Percentiles rank a stretch among this genome's conserved stretches.
Conservation (phyloP, 352 stramenopile species). For the Blastocystis sp. region DNA sequence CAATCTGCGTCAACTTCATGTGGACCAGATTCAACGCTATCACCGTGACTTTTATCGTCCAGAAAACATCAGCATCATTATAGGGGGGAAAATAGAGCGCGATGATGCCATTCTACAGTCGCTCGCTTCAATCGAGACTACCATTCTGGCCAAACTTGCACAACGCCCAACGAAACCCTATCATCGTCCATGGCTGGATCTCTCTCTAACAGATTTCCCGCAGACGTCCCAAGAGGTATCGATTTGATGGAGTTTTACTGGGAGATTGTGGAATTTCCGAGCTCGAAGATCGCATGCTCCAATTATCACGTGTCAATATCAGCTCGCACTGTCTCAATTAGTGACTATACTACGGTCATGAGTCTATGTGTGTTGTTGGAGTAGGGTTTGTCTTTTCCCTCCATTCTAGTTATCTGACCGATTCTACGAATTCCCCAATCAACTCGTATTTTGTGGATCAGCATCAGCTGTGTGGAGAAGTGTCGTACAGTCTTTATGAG, state of each 20-base stretch:
- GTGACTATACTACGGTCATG: not conserved
- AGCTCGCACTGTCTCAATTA: not conserved
- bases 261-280: not conserved
- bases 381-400: not conserved
- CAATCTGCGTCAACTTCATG: slow-evolving; percentile 64
- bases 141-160: not conserved
- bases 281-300: not conserved
- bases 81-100: slow-evolving; percentile 47
- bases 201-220: not conserved
- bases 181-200: not conserved
- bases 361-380: not conserved
- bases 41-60: slow-evolving; percentile 68
- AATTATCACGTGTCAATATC: slow-evolving; percentile 1
- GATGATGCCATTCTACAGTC: not conserved
- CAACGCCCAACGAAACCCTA: not conserved
- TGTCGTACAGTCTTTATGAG: slow-evolving; percentile 8
- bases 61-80: slow-evolving; percentile 66
- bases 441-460: not conserved
- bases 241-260: not conserved
- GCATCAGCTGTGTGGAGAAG: not conserved
- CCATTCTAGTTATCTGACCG: slow-evolving; percentile 23
- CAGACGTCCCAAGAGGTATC: not conserved
- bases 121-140: not conserved
- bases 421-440: slow-evolving; percentile 2
- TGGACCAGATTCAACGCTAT: slow-evolving; percentile 65